Percentiles rank a stretch among this genome's conserved stretches.
Evolutionary conservation across 2,329 filamentous ascomycete genomes (phyloP).

Genomic region (Didymella lethalis): DNA sequence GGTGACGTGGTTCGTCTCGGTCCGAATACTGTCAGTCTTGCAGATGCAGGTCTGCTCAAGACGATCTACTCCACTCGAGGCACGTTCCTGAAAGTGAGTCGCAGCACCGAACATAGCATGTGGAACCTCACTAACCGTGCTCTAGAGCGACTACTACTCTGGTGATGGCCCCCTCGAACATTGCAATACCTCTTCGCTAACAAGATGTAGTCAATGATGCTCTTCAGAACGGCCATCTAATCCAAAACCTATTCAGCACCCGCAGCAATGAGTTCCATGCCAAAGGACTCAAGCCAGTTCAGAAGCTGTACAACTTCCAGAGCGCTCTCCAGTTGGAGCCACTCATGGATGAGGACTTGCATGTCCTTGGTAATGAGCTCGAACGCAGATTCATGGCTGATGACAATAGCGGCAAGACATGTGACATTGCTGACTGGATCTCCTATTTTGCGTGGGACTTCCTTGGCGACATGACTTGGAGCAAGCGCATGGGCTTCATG

Average conservation of each 20-base stretch:
- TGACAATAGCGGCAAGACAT: slow-evolving; percentile 36
- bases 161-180: not conserved
- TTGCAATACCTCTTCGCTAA: not conserved
- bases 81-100: slow-evolving; percentile 42
- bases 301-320: slow-evolving; percentile 42
- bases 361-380: slow-evolving; percentile 32
- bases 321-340: slow-evolving; percentile 38
- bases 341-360: slow-evolving; percentile 38
- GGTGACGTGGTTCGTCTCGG: slow-evolving; percentile 42
- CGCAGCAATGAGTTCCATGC: slow-evolving; percentile 42
- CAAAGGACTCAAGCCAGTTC: slow-evolving; percentile 36
- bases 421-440: slow-evolving; percentile 46
- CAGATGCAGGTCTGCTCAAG: slow-evolving; percentile 42
- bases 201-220: slow-evolving; percentile 38
- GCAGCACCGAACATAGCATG: not conserved
- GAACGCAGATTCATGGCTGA: slow-evolving; percentile 39
- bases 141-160: slow-evolving; percentile 43
- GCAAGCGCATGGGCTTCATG: slow-evolving; percentile 54
- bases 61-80: slow-evolving; percentile 45
- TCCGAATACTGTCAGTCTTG: slow-evolving; percentile 42
- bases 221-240: slow-evolving; percentile 41
- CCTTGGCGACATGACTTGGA: slow-evolving; percentile 53
- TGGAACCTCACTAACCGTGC: not conserved
- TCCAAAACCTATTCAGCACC: slow-evolving; percentile 46
- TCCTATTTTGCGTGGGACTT: slow-evolving; percentile 45